phyloP scores from a whole-genome alignment of 78 protist species.

The Anaeramoeba ignava region DNA sequence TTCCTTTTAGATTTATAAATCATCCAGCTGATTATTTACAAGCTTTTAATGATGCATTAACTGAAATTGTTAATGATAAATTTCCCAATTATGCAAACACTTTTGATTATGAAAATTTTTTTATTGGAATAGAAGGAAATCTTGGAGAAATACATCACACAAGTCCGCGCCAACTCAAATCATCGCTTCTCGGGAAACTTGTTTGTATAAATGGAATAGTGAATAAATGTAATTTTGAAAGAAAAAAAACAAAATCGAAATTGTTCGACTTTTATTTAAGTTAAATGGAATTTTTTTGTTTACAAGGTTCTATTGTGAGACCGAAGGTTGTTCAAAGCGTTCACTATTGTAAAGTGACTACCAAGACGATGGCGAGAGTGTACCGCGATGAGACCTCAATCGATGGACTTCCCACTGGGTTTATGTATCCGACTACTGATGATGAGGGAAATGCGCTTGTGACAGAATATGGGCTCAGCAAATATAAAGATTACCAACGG shows the following conservation, averaged over 20 bases:
- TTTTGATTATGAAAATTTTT: too few relatives aligned
- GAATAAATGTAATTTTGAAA: conserved; percentile 50
- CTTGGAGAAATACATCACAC: conserved; percentile 65
- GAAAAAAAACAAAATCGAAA: neutral
- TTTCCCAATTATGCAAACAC: too few relatives aligned
- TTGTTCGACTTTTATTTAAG: neutral
- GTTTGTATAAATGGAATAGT: conserved; percentile 93
- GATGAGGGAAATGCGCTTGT: conserved; percentile 65
- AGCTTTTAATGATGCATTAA: too few relatives aligned
- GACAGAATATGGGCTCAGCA: conserved; percentile 89
- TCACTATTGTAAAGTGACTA: conserved; percentile 80
- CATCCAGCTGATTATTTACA: too few relatives aligned
- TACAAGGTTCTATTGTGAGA: conserved; percentile 31
- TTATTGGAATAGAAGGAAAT: conserved; percentile 72
- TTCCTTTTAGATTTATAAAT: too few relatives aligned
- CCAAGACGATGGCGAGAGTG: neutral
- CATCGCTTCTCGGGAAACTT: conserved; percentile 46
- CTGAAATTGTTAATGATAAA: too few relatives aligned
- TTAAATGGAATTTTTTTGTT: neutral
- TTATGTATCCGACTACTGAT: conserved; percentile 61
- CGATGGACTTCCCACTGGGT: conserved; percentile 39
- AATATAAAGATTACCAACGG: conserved; percentile 72
- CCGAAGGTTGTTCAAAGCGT: conserved; percentile 72
- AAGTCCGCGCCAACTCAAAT: conserved; percentile 79
- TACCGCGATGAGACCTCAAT: conserved; percentile 66